Base-by-base conservation (phyloP, 2,329 filamentous ascomycete species). In the Aspergillus piperis region DNA sequence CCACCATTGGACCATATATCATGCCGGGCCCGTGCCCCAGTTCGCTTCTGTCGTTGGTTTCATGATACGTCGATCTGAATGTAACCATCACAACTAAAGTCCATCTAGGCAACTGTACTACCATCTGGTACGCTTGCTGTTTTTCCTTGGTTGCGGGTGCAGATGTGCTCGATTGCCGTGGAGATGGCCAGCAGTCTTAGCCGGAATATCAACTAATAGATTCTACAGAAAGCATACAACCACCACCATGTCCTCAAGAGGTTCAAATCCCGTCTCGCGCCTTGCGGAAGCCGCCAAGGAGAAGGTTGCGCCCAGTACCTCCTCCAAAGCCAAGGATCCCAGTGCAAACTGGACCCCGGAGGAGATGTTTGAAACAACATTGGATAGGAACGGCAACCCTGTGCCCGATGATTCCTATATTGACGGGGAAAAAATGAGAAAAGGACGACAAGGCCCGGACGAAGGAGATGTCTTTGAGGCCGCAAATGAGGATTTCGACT, bases 321-420 rank as follows among this genome's bases (percentile, higher is more conserved):
- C 19, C 58, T 62, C 10, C 21, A 52, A 53, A 42, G 32, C 66
- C 51, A 54, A 61, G 32, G 56, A 61, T 23, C 41, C 59, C 21
- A 63, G 56, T 23, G 41, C 55, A 6, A 64, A 56, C 36, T 73
- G 64, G 70, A 68, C 63, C 41, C 67, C 72, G 0, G 68, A 70
- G 36, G 68, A 75, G 59, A 59, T 69, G 32, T 59, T 77, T 8
- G 66, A 67, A 32, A 69, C 70, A 11, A 68, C 69, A 3, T 69
- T 77, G 62, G 68, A 77, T 39, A 38, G 66, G 13, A 13, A 66
- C n/a, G 75, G 73, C 17, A 70, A 75, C 36, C 70, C 73, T 0
- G 70, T 71, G 3, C 70, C 73, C n/a, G 71, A 77, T 25, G 61
- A 39, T 65, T 59, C 55, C 1, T 73, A 59, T 39, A 66, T 64